Percentiles rank a stretch among this genome's conserved stretches.
These are phyloP conservation scores for Trichoderma sp. DNA, from an alignment of 2,329 filamentous ascomycete genomes.

Conservation along the genomic window DNA sequence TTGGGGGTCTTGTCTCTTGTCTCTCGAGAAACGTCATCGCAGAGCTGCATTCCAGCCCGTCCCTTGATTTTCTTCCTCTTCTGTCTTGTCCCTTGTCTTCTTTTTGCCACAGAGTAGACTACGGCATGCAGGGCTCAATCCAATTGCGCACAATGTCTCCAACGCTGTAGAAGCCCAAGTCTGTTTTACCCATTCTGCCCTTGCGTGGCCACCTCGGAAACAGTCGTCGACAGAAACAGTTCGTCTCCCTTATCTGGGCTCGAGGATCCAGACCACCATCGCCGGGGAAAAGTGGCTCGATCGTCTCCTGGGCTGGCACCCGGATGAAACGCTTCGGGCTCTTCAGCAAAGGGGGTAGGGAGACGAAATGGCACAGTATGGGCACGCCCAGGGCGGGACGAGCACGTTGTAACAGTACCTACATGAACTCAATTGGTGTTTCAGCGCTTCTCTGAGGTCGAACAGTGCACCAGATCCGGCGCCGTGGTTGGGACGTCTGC, in stretches of 20 bases:
- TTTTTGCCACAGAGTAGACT: not conserved
- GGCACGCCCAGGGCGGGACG: not conserved
- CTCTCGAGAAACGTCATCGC: not conserved
- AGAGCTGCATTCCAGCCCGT: conserved; percentile 8
- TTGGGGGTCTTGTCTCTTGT: not conserved
- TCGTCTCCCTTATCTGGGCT: conserved; percentile 6
- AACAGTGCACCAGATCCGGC: conserved; percentile 15
- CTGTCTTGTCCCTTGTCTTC: not conserved
- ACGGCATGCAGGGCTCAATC: not conserved
- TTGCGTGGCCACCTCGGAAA: not conserved
- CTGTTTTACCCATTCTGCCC: not conserved
- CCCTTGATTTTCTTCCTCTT: not conserved
- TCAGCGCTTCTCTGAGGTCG: not conserved
- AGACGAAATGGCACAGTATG: not conserved
- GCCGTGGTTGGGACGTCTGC: not conserved
- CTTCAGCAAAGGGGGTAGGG: not conserved
- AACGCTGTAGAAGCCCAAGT: not conserved
- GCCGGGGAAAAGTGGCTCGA: conserved; percentile 6
- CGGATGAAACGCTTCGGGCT: conserved; percentile 5
- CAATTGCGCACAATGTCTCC: not conserved
- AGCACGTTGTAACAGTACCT: not conserved
- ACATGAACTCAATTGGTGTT: conserved; percentile 2
- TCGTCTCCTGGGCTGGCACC: not conserved
- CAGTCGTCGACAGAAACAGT: not conserved
- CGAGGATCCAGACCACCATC: not conserved